phyloP scores from a whole-genome alignment of 1,284 basidiomycete species.

The Neolentinus lepideus region DNA sequence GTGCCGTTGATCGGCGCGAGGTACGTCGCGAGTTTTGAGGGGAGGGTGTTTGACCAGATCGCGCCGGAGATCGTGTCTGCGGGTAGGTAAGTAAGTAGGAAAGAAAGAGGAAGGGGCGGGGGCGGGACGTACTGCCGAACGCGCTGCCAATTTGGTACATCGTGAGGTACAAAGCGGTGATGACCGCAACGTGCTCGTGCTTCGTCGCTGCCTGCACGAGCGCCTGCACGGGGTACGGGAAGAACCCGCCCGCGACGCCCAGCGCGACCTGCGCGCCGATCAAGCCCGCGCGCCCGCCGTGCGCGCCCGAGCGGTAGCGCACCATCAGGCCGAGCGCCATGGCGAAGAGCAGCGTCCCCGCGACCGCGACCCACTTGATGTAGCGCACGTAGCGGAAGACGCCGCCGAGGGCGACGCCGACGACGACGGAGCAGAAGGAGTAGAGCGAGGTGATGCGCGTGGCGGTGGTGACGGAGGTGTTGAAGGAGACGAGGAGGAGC shows the following conservation, averaged over 20 bases:
- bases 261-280: conserved; percentile 30
- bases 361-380: conserved; percentile 28
- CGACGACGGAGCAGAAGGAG: conserved; percentile 27
- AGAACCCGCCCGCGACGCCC: conserved; percentile 29
- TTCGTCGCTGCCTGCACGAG: conserved; percentile 26
- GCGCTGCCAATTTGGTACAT: background rate
- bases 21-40: conserved; percentile 15
- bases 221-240: conserved; percentile 30
- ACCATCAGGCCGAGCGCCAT: conserved; percentile 32
- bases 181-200: conserved; percentile 29
- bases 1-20: conserved; percentile 20
- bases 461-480: conserved; percentile 23
- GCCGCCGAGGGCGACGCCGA: conserved; percentile 25
- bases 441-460: conserved; percentile 29
- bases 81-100: background rate
- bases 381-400: conserved; percentile 25
- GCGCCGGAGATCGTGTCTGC: conserved; percentile 25
- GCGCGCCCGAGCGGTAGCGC: conserved; percentile 25
- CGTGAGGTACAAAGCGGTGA: conserved; percentile 26
- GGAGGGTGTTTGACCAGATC: conserved; percentile 31
- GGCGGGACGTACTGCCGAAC: conserved; percentile 8
- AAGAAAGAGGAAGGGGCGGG: background rate
- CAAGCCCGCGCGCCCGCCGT: conserved; percentile 19
- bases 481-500: conserved; percentile 27
- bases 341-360: conserved; percentile 23